Evolutionary conservation across 495 filamentous ascomycete genomes (phyloP).

Genomic region (Penicillium ucsense): DNA sequence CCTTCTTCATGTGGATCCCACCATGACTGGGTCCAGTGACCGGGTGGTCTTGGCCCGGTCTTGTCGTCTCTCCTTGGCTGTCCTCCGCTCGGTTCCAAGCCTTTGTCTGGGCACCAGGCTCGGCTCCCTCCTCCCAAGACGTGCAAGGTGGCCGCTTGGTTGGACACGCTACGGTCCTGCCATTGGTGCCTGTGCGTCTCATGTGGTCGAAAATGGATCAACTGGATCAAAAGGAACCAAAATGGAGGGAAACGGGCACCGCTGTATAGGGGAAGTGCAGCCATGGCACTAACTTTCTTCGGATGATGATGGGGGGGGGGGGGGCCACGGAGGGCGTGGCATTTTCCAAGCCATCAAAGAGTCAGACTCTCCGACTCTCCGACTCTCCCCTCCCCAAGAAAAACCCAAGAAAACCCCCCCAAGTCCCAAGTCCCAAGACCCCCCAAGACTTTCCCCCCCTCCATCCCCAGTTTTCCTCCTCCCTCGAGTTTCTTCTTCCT

Average conservation of each 20-base stretch:
- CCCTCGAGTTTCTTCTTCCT: not conserved
- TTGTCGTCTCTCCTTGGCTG: conserved; percentile 17
- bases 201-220: too few relatives aligned
- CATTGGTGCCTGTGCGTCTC: too few relatives aligned
- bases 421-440: conserved; percentile 1
- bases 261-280: too few relatives aligned
- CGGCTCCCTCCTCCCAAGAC: conserved; percentile 26
- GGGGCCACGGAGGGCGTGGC: not conserved
- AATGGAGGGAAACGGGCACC: too few relatives aligned
- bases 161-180: too few relatives aligned
- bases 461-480: conserved; percentile 6
- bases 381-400: conserved; percentile 6
- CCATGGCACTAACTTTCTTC: too few relatives aligned
- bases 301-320: too few relatives aligned
- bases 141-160: not conserved
- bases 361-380: not conserved
- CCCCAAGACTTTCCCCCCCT: conserved; percentile 7
- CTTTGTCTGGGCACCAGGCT: conserved; percentile 33
- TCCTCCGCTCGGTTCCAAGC: conserved; percentile 22
- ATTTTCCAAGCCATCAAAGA: not conserved
- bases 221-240: too few relatives aligned
- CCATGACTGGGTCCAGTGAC: not conserved
- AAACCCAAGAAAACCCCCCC: not conserved
- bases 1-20: not conserved
- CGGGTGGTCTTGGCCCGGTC: conserved; percentile 26